Base-by-base conservation (phyloP, 345 rosid genomes). In the Pugionium dolabratum region DNA sequence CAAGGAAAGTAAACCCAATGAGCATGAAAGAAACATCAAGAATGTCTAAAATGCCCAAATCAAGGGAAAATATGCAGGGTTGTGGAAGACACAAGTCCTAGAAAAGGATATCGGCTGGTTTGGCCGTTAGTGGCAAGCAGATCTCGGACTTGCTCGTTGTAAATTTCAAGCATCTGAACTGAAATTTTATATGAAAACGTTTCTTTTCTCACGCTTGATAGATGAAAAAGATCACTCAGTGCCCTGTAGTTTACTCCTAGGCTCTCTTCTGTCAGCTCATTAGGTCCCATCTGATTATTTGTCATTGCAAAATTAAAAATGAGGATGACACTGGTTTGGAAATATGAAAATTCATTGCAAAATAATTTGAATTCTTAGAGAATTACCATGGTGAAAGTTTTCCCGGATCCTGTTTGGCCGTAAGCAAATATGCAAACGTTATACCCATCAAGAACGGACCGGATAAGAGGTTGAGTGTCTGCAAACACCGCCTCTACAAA, bases 391-490 rank as follows among this genome's bases (percentile, higher is more conserved):
- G 99, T 94, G 73, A 70, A 77, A 54, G 99, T 94, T 81, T 94
- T 94, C 64, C 99, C 99, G 6, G 97, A 90, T 66, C 99, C 97
- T 32, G 99, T 94, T 83, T 94, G 99, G 51, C 99, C 99, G 46
- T 94, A 94, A 45, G 99, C 99, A 82, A 94, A 94, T 76, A 94
- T 94, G 74, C 99, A 94, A 46, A 94, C 95, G 58, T 94, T 94
- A 74, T 82, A 94, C 63, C 99, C 99, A 78, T 94, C 99, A 68
- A 94, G 95, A 80, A 94, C 95, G 52, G 99, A 90, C 39, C 97
- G 86, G 79, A 94, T 74, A 54, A 94, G 73, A 43, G 99, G 88
- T 76, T 81, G 90, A 42, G 85, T 90, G 74, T 94, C 99, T 33
- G 84, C 70, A 79, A 90, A 94, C 50, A 94, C 97, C 78, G 84